Evolutionary conservation across 768 basidiomycete genomes (phyloP).

Genomic region (Amanita inopinata): DNA sequence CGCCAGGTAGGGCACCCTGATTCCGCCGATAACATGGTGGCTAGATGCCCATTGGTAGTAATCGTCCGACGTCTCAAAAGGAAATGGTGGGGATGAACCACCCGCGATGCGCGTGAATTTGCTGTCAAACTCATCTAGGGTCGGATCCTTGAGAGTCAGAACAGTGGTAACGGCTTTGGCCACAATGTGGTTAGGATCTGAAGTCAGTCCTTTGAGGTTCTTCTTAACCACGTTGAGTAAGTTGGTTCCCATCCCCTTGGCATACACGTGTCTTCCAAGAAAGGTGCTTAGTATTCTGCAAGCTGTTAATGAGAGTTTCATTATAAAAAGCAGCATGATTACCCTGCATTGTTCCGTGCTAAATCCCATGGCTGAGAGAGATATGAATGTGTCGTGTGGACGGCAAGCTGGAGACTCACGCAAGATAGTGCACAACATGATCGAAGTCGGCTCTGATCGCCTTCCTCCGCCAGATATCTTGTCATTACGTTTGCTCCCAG

Average conservation of each 20-base stretch:
- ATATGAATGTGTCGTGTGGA: slow-evolving; percentile 14
- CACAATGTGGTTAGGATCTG: slow-evolving; percentile 41
- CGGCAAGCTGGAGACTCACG: slow-evolving; percentile 35
- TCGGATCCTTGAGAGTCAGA: slow-evolving; percentile 39
- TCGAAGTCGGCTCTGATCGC: slow-evolving; percentile 45
- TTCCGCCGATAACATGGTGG: slow-evolving; percentile 44
- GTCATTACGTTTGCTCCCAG: slow-evolving; percentile 89
- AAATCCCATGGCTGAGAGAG: slow-evolving; percentile 43
- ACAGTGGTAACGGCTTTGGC: slow-evolving; percentile 38
- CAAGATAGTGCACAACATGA: slow-evolving; percentile 67
- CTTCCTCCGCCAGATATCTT: slow-evolving; percentile 82
- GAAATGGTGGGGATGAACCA: slow-evolving; percentile 49
- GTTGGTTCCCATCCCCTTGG: slow-evolving; percentile 72
- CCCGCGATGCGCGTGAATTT: slow-evolving; percentile 59
- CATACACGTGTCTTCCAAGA: slow-evolving; percentile 57
- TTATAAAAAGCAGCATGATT: slow-evolving; percentile 19
- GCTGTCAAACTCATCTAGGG: slow-evolving; percentile 50
- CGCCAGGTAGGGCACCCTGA: slow-evolving; percentile 66
- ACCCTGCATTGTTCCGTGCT: slow-evolving; percentile 35
- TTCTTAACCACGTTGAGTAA: slow-evolving; percentile 46
- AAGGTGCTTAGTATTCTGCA: slow-evolving; percentile 45
- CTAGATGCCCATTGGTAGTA: slow-evolving; percentile 49
- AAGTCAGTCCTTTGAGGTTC: slow-evolving; percentile 37
- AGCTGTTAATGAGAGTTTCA: slow-evolving; percentile 2
- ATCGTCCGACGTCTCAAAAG: slow-evolving; percentile 33